These are phyloP conservation scores for Trichoderma virens DNA, from an alignment of 495 filamentous ascomycete species.

Conservation along the genomic window DNA sequence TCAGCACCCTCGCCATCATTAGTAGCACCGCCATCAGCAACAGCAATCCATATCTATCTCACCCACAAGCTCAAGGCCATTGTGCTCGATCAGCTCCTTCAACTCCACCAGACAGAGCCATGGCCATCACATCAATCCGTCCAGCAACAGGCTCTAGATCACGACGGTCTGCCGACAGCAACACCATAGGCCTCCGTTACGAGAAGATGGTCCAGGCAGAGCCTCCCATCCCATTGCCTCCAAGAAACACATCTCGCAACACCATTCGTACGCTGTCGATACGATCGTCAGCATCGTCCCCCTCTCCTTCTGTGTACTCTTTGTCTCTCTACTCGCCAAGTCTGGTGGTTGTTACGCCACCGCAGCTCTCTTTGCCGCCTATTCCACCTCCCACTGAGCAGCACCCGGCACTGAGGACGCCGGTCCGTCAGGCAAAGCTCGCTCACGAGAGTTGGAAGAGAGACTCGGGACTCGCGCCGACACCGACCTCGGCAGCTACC, in stretches of 20 bases:
- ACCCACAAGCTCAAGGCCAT: not conserved
- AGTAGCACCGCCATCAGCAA: not conserved
- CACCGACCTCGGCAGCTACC: conserved; percentile 37
- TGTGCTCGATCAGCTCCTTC: not conserved
- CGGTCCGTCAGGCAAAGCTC: conserved; percentile 13
- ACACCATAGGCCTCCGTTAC: conserved; percentile 46
- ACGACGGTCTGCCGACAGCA: conserved; percentile 35
- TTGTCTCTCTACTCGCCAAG: conserved; percentile 11
- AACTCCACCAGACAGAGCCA: not conserved
- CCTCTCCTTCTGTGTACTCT: conserved; percentile 15
- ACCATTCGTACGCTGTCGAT: not conserved
- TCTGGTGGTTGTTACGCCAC: conserved; percentile 29
- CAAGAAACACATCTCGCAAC: conserved; percentile 26
- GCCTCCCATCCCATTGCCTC: conserved; percentile 47
- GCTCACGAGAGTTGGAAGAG: conserved; percentile 28
- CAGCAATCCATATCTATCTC: not conserved
- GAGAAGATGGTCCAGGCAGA: conserved; percentile 47
- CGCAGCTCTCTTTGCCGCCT: conserved; percentile 16
- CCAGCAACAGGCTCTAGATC: conserved; percentile 24
- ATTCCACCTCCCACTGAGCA: conserved; percentile 37
- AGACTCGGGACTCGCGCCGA: conserved; percentile 49
- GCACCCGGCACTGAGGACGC: conserved; percentile 37
- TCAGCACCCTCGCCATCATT: not conserved
- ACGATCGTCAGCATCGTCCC: conserved; percentile 5
- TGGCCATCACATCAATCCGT: conserved; percentile 19